Base-by-base conservation (phyloP, 2,329 filamentous ascomycete species). In the Intubia oerlemansii region DNA sequence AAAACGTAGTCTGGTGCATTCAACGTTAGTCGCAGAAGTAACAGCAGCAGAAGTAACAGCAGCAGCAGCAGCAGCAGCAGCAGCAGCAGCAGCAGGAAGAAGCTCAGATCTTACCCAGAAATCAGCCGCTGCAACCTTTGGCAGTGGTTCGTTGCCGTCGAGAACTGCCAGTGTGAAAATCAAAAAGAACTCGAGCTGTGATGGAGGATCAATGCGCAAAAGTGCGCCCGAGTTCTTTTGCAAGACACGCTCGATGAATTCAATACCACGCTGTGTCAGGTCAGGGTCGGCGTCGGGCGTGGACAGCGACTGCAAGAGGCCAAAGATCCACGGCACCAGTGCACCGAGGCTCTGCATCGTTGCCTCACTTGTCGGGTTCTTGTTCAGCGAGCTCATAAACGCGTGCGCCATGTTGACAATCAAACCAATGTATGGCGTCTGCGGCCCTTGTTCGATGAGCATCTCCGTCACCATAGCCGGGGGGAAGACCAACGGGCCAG, bases 401-500 rank as follows among this genome's bases (percentile, higher is more conserved):
- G 68, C 72, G 42, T 69, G 74, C 3, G 74, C 73, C 4, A 74
- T 78, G 32, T 67, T 69, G 17, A 88, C 63, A 8, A 84, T 57
- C 4, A 64, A 60, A 3, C 75, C 74, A 21, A 80, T 56, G 25
- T 75, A 59, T 10, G 73, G 71, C 8, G 65, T 75, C n/a, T 62
- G 51, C 21, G 62, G 49, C 2, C 50, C 55, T 14, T 70, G 62
- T 29, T 61, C 62, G 4, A 62, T 56, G 26, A 88, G 57, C 43
- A 77, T 75, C 24, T 67, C 57, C 9, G 70, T 65, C n/a, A 78
- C 66, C 36, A 68, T 57, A 1, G 59, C 52, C 0, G 74, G 58
- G 3, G 72, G 62, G 34, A 90, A 67, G 7, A 84, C 77, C 40
- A 88, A 85, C 1, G 78, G 75, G 0, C 79, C 79, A 4, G 74